These are phyloP conservation scores for Neolentinus lepideus DNA, from an alignment of 1,284 basidiomycete genomes.

Conservation along the genomic window DNA sequence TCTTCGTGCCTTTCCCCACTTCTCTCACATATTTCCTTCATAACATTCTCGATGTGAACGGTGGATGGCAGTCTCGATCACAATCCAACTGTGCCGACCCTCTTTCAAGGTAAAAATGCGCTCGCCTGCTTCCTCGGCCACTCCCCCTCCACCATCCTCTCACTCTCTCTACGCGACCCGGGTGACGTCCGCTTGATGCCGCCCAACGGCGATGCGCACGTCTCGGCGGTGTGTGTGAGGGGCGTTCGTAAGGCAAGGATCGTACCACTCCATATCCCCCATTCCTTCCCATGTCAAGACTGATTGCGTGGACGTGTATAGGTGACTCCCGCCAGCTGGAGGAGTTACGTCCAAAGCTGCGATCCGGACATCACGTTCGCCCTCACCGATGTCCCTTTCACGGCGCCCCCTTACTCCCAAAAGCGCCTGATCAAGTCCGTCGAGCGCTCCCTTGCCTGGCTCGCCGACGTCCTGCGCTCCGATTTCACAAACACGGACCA, in stretches of 20 bases:
- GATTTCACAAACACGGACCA: background rate
- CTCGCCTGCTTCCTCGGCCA: conserved; percentile 57
- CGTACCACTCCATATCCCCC: background rate
- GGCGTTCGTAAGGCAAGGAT: conserved; percentile 62
- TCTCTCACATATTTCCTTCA: too few relatives aligned
- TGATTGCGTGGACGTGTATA: conserved; percentile 19
- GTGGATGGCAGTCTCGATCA: conserved; percentile 48
- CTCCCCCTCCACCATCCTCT: conserved; percentile 38
- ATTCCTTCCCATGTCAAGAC: conserved; percentile 1
- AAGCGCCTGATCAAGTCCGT: conserved; percentile 71
- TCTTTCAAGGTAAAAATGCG: conserved; percentile 41
- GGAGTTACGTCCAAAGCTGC: conserved; percentile 37
- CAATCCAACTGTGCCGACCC: conserved; percentile 49
- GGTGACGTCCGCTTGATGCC: conserved; percentile 59
- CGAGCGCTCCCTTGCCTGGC: conserved; percentile 58
- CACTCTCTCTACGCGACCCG: conserved; percentile 60
- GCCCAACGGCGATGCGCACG: conserved; percentile 50
- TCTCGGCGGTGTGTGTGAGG: conserved; percentile 53
- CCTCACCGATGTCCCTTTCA: conserved; percentile 63
- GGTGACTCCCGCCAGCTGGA: conserved; percentile 53
- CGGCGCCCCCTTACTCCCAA: conserved; percentile 55
- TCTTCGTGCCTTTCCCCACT: background rate
- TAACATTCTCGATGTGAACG: too few relatives aligned
- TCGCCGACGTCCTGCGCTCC: conserved; percentile 17
- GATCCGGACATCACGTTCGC: conserved; percentile 69